Conservation (phyloP, 352 stramenopile species). For the Plasmopara viticola region DNA sequence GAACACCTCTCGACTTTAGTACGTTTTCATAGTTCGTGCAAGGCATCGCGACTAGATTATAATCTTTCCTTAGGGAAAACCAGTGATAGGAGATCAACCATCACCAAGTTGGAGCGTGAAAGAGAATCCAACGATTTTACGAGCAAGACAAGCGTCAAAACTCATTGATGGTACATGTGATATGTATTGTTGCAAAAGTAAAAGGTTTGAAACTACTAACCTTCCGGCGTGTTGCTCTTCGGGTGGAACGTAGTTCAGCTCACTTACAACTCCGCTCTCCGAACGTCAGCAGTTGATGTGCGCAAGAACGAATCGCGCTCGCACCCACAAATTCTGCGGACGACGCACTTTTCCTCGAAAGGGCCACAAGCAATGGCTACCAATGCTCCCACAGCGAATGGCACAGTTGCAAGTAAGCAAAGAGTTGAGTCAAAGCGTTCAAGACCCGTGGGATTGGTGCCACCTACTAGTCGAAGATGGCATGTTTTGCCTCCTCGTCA, state of each 20-base stretch:
- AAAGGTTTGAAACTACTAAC: slow-evolving; percentile 3
- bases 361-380: slow-evolving; percentile 4
- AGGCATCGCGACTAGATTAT: neutral
- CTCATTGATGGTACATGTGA: slow-evolving; percentile 28
- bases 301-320: slow-evolving; percentile 27
- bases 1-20: slow-evolving; percentile 55
- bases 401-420: too few relatives aligned
- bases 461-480: slow-evolving; percentile 9
- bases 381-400: too few relatives aligned
- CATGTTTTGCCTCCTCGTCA: slow-evolving; percentile 21
- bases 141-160: slow-evolving; percentile 42
- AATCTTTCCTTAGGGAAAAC: slow-evolving; percentile 12
- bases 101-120: slow-evolving; percentile 15
- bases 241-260: too few relatives aligned
- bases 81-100: slow-evolving; percentile 5
- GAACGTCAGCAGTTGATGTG: slow-evolving; percentile 16
- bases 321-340: slow-evolving; percentile 13
- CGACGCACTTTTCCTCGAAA: slow-evolving; percentile 33
- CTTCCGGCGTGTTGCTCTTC: neutral
- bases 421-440: slow-evolving; percentile 8
- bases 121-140: slow-evolving; percentile 9
- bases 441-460: slow-evolving; percentile 9
- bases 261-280: slow-evolving; percentile 9
- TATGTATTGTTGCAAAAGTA: neutral
- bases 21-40: slow-evolving; percentile 3